A percentile compares a stretch with the other conserved stretches of the same genome.
These are phyloP conservation scores for Ustilago trichophora DNA, from an alignment of 1,284 basidiomycete species.

Conservation along the genomic window DNA sequence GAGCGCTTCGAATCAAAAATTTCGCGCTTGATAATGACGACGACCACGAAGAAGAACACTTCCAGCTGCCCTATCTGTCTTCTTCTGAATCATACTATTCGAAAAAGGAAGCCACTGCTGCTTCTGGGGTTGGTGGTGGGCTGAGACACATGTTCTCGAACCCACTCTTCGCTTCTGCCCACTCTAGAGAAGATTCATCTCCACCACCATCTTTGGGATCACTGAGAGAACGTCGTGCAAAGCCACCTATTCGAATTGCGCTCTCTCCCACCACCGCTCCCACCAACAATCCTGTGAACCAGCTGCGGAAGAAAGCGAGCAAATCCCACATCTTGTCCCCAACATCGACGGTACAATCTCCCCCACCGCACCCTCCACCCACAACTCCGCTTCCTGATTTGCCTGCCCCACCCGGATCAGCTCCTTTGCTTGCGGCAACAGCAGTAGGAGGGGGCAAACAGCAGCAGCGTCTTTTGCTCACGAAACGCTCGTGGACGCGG, in stretches of 20 bases:
- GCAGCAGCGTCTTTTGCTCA: not conserved
- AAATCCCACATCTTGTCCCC: slow-evolving; percentile 1
- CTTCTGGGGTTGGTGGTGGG: too few relatives aligned
- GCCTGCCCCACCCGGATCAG: slow-evolving; percentile 8
- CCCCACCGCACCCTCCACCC: slow-evolving; percentile 29
- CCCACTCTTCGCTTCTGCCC: not conserved
- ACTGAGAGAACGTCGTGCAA: slow-evolving; percentile 26
- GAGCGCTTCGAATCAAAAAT: slow-evolving; percentile 13
- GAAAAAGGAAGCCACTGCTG: not conserved
- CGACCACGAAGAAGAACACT: not conserved
- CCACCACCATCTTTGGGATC: too few relatives aligned
- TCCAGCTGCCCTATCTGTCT: not conserved
- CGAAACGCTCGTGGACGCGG: slow-evolving; percentile 8
- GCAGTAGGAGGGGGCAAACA: too few relatives aligned
- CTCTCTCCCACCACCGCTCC: not conserved
- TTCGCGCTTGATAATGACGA: not conserved
- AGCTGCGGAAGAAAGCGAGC: slow-evolving; percentile 2
- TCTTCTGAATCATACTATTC: too few relatives aligned
- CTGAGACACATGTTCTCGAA: slow-evolving; percentile 22
- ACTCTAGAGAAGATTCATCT: not conserved
- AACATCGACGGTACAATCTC: slow-evolving; percentile 3
- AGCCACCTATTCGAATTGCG: slow-evolving; percentile 23
- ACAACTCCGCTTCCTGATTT: slow-evolving; percentile 18
- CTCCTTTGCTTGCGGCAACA: not conserved
- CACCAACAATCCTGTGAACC: not conserved